Conservation (phyloP, 768 basidiomycete genomes). For the Suillus plorans region DNA sequence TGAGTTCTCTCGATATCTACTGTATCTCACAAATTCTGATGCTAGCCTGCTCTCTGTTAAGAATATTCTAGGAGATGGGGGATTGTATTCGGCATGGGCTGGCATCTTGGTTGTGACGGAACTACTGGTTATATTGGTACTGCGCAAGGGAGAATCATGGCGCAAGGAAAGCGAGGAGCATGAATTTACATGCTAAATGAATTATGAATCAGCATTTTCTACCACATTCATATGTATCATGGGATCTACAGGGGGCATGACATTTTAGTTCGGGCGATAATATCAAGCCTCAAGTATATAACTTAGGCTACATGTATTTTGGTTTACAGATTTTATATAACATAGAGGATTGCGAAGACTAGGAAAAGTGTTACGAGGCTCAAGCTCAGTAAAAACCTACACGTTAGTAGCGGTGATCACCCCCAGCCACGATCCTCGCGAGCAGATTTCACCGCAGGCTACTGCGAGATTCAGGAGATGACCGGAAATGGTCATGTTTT, state of each 20-base stretch:
- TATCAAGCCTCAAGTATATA: neutral
- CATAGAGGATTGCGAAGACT: neutral
- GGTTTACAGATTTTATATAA: neutral
- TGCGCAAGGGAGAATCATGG: constrained; percentile 60
- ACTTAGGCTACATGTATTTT: neutral
- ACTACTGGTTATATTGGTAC: constrained; percentile 55
- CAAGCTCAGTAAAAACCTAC: no score
- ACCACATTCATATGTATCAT: neutral
- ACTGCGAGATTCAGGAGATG: no score
- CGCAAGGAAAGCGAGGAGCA: constrained; percentile 45
- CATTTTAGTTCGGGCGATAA: neutral
- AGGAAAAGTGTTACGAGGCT: no score
- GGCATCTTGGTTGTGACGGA: constrained; percentile 54
- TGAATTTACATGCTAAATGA: constrained; percentile 25
- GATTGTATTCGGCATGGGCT: constrained; percentile 70
- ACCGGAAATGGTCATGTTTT: no score
- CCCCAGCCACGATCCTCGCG: no score
- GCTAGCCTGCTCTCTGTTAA: constrained; percentile 24
- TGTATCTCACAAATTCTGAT: neutral
- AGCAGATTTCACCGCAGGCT: no score
- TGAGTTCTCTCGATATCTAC: constrained; percentile 13
- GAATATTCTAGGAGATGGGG: constrained; percentile 74
- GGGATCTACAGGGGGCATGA: neutral
- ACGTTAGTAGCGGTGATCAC: no score
- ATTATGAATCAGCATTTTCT: neutral